phyloP scores from a whole-genome alignment of 345 rosid species.

The Lepidium didymum region DNA sequence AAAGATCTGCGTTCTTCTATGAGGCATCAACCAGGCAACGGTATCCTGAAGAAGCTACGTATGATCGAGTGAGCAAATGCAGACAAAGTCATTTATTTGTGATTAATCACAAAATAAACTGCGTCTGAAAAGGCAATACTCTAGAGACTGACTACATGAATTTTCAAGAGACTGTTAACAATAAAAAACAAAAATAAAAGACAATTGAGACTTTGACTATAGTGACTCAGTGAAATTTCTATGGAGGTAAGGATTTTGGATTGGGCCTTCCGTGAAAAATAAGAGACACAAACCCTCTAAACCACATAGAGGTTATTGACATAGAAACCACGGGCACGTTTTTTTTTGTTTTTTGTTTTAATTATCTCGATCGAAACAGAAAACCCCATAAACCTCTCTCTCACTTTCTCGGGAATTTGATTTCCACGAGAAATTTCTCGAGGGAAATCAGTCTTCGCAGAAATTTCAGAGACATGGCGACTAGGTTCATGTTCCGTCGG shows the following conservation, averaged over 20 bases:
- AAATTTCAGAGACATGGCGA: conserved; percentile 41
- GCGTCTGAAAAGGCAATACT: no score
- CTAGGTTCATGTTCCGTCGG: conserved; percentile 46
- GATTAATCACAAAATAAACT: no score
- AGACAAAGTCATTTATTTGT: no score
- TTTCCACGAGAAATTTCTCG: not conserved
- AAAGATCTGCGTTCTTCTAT: no score
- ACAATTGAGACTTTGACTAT: no score
- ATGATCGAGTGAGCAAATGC: not conserved
- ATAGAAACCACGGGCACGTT: no score
- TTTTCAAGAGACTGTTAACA: no score
- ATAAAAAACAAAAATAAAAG: no score
- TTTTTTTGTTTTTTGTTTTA: not conserved
- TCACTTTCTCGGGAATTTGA: conserved; percentile 17
- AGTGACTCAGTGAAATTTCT: not conserved
- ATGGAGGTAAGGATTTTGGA: not conserved
- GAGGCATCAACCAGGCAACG: no score
- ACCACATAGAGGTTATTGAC: not conserved
- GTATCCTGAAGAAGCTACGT: no score
- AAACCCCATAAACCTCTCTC: conserved; percentile 25
- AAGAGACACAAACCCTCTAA: not conserved
- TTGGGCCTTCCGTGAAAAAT: not conserved
- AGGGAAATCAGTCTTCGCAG: not conserved
- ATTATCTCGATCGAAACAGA: not conserved
- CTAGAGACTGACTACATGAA: no score